Evolutionary conservation across 305 asterid genomes (phyloP).

Genomic region (Euphrasia arctica): DNA sequence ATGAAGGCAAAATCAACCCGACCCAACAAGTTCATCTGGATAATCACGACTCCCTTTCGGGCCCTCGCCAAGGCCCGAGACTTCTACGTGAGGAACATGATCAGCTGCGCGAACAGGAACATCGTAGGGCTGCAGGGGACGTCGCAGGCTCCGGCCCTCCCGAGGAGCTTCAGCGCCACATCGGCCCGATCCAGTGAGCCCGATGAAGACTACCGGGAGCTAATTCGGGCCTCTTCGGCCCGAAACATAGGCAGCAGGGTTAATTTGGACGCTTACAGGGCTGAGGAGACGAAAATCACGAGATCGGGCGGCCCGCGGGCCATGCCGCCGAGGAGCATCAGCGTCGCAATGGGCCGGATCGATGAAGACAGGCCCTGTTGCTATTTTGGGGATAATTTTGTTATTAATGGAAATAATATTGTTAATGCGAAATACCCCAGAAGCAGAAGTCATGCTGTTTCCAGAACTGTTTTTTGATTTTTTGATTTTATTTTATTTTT

Average conservation of each 20-base stretch:
- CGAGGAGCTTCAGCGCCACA: constrained; percentile 55
- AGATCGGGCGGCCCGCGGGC: constrained; percentile 26
- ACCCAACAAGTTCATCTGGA: constrained; percentile 41
- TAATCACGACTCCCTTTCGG: constrained; percentile 48
- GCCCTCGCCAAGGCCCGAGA: constrained; percentile 55
- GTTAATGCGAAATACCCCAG: constrained; percentile 38
- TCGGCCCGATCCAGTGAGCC: constrained; percentile 29
- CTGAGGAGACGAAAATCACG: constrained; percentile 26
- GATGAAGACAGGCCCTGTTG: constrained; percentile 63
- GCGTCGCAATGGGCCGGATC: constrained; percentile 78
- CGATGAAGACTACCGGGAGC: constrained; percentile 44
- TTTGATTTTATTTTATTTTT: not conserved
- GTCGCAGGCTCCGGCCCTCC: constrained; percentile 31
- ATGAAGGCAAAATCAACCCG: constrained; percentile 47
- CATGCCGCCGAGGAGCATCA: constrained; percentile 58
- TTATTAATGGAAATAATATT: not conserved
- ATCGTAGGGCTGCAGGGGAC: constrained; percentile 28
- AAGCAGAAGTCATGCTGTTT: constrained; percentile 60
- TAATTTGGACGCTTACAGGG: constrained; percentile 31
- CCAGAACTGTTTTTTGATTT: not conserved
- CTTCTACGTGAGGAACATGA: constrained; percentile 52
- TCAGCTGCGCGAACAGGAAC: constrained; percentile 32
- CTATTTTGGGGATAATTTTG: constrained; percentile 40
- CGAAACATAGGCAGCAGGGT: constrained; percentile 26
- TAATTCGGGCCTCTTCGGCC: constrained; percentile 49